Evolutionary conservation across 257 asterid species (phyloP).

Genomic region (Solanum microdontum): DNA sequence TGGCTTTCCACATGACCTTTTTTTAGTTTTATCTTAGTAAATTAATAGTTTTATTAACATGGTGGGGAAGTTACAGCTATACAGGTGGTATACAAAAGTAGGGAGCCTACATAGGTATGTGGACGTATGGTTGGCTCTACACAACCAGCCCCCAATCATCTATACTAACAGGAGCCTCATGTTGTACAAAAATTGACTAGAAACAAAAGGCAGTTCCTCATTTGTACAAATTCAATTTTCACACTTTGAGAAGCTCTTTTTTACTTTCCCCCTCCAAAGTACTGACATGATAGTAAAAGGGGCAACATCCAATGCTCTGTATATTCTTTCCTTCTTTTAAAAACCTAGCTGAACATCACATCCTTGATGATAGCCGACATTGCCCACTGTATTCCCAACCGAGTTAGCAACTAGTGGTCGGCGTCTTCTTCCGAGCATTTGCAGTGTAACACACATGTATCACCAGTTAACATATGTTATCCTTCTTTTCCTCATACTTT

Average conservation of each 20-base stretch:
- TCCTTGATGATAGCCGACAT: neutral
- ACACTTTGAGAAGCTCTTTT: neutral
- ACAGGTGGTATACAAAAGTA: neutral
- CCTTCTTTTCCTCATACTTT: neutral
- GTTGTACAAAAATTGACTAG: neutral
- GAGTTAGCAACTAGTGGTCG: neutral
- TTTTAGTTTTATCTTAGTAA: neutral
- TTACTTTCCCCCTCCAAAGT: neutral
- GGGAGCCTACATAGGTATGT: neutral
- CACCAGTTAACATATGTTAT: neutral
- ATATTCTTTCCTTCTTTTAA: neutral
- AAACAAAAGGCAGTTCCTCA: neutral
- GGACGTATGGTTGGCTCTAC: neutral
- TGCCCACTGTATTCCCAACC: neutral
- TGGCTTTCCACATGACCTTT: neutral
- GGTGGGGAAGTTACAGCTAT: neutral
- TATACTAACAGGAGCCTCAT: neutral
- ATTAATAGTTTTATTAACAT: neutral
- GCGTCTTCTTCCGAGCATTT: neutral
- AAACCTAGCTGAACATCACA: neutral
- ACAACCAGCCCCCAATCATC: neutral
- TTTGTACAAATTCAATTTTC: neutral
- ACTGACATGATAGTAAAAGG: neutral
- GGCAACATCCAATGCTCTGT: neutral
- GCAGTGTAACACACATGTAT: neutral